phyloP scores from a whole-genome alignment of 139 green algal species.

The Auxenochlorella pyrenoidosa region DNA sequence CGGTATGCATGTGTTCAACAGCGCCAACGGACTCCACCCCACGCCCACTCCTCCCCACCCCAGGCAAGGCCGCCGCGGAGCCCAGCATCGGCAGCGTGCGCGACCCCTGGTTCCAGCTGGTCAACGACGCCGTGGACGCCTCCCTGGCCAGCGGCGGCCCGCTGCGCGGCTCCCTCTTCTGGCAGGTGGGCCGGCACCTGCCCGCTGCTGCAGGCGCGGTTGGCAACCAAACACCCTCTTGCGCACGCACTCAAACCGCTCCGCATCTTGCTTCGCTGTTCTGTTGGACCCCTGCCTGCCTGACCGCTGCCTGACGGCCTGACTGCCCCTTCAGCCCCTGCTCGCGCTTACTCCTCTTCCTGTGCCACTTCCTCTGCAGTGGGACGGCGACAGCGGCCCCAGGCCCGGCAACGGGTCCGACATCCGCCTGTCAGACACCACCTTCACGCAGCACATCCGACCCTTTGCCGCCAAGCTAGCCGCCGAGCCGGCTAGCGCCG shows the following conservation, averaged over 20 bases:
- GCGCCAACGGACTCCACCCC: no score
- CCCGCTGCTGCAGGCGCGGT: no score
- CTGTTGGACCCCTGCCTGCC: neutral
- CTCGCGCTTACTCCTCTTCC: no score
- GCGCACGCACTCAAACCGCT: no score
- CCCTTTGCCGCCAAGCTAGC: slow-evolving; percentile 4
- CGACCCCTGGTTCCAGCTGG: slow-evolving; percentile 29
- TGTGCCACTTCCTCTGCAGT: neutral
- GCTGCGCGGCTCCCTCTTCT: slow-evolving; percentile 33
- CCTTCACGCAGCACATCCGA: slow-evolving; percentile 5
- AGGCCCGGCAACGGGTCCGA: neutral
- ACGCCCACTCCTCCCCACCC: neutral
- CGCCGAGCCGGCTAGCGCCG: neutral
- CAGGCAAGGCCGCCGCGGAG: neutral
- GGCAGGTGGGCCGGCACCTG: neutral
- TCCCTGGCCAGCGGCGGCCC: slow-evolving; percentile 3
- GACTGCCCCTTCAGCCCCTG: no score
- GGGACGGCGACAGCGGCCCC: slow-evolving; percentile 2
- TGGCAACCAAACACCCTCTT: no score
- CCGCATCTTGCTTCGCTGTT: no score
- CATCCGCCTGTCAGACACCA: neutral
- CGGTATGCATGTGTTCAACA: neutral
- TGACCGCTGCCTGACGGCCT: no score
- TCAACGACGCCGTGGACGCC: neutral
- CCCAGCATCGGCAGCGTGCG: neutral